Conservation (phyloP, 768 basidiomycete species). For the Kwoniella dendrophila region DNA sequence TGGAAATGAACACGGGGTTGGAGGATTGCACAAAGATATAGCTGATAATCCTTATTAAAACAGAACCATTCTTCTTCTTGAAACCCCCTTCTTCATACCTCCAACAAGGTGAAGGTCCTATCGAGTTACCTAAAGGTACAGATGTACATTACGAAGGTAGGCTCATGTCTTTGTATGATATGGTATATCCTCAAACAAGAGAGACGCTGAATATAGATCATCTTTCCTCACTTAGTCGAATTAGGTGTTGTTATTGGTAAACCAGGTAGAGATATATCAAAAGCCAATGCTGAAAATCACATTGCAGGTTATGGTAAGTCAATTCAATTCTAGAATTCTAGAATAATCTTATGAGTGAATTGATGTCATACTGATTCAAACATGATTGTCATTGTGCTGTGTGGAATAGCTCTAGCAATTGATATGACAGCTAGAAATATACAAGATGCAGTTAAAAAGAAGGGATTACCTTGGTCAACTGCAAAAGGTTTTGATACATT, state of each 20-base stretch:
- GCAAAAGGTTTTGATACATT: slow-evolving; percentile 98
- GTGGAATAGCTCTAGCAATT: slow-evolving; percentile 74
- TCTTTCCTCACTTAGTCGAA: slow-evolving; percentile 67
- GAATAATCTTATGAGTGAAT: too few relatives aligned
- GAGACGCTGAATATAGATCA: background rate
- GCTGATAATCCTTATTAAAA: background rate
- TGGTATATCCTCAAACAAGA: background rate
- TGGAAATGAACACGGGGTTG: background rate
- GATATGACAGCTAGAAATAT: slow-evolving; percentile 97
- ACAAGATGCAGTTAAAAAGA: slow-evolving; percentile 88
- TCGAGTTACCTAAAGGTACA: slow-evolving; percentile 85
- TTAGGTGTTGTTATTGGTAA: slow-evolving; percentile 96
- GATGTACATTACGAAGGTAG: slow-evolving; percentile 88
- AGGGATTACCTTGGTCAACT: slow-evolving; percentile 95
- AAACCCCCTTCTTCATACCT: slow-evolving; percentile 94
- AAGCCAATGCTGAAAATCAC: slow-evolving; percentile 70
- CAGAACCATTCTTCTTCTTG: slow-evolving; percentile 95
- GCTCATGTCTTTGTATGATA: slow-evolving; percentile 3
- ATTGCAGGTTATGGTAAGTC: slow-evolving; percentile 88
- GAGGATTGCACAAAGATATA: background rate
- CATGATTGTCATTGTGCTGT: too few relatives aligned
- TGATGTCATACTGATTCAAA: too few relatives aligned
- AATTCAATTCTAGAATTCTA: too few relatives aligned
- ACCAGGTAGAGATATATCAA: slow-evolving; percentile 76
- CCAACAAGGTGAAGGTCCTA: slow-evolving; percentile 66